phyloP scores from a whole-genome alignment of 768 basidiomycete species.

The Flagelloscypha sp. region DNA sequence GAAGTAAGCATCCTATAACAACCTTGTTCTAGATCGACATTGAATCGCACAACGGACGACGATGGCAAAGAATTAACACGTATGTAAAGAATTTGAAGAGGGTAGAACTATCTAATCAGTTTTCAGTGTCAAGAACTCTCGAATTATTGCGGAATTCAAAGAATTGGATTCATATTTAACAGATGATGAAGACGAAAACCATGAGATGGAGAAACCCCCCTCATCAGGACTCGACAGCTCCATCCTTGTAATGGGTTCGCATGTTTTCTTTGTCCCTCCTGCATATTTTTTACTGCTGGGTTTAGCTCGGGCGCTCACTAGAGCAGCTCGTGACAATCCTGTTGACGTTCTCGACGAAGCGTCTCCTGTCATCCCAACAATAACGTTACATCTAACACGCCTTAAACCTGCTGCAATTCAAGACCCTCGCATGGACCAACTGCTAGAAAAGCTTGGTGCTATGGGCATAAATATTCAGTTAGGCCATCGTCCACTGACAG shows the following conservation, averaged over 20 bases:
- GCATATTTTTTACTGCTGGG: no score
- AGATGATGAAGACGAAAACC: conserved; percentile 39
- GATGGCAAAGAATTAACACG: conserved; percentile 88
- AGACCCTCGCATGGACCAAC: conserved; percentile 54
- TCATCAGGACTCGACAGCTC: conserved; percentile 63
- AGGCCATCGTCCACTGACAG: no score
- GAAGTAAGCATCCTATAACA: no score
- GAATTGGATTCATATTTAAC: conserved; percentile 80
- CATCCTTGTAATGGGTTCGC: conserved; percentile 63
- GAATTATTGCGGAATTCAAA: conserved; percentile 71
- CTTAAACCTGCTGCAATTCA: conserved; percentile 36
- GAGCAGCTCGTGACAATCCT: conserved; percentile 54
- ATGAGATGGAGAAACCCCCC: conserved; percentile 21
- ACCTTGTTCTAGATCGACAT: conserved; percentile 55
- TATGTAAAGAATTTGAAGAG: conserved; percentile 31
- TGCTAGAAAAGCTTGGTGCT: conserved; percentile 42
- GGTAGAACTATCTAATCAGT: background rate
- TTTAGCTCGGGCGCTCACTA: conserved; percentile 52
- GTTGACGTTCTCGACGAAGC: conserved; percentile 24
- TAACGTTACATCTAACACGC: conserved; percentile 65
- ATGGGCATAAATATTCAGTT: conserved; percentile 64
- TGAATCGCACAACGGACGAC: conserved; percentile 62
- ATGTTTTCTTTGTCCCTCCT: no score
- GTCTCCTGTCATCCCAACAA: conserved; percentile 27
- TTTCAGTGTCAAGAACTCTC: conserved; percentile 64